These are phyloP conservation scores for Tuber aestivum DNA, from an alignment of 495 filamentous ascomycete genomes.

Conservation along the genomic window DNA sequence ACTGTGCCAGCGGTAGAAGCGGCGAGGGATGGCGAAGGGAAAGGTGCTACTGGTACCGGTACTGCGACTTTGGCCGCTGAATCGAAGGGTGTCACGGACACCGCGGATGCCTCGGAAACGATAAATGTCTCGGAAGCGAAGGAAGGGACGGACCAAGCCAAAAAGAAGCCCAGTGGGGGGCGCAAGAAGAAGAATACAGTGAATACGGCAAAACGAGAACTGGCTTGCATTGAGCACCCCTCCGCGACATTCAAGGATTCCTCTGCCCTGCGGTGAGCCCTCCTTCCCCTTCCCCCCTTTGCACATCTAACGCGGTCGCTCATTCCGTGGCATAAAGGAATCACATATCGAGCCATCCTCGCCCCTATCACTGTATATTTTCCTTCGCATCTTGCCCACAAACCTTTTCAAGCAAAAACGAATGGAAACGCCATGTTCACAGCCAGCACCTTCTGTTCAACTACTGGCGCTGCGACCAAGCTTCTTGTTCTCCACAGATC, in stretches of 20 bases:
- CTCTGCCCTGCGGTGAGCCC: background rate
- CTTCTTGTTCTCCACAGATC: constrained; percentile 46
- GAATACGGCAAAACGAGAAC: background rate
- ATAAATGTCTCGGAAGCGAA: background rate
- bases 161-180: background rate
- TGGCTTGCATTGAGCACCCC: background rate
- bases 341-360: background rate
- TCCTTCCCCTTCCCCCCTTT: background rate
- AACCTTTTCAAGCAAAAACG: constrained; percentile 64
- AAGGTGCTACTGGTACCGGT: background rate
- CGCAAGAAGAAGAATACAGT: background rate
- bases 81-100: background rate
- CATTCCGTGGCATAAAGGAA: background rate
- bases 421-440: constrained; percentile 85
- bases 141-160: background rate
- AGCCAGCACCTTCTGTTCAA: constrained; percentile 72
- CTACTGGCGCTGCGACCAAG: constrained; percentile 74
- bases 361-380: background rate
- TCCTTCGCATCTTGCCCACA: constrained; percentile 1
- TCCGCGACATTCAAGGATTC: background rate
- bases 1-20: background rate
- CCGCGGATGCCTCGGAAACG: background rate
- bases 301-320: background rate
- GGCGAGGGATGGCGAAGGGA: background rate
- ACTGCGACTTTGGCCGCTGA: background rate